Base-by-base conservation (phyloP, 2,329 filamentous ascomycete species). In the Colletotrichum euphorbiae region DNA sequence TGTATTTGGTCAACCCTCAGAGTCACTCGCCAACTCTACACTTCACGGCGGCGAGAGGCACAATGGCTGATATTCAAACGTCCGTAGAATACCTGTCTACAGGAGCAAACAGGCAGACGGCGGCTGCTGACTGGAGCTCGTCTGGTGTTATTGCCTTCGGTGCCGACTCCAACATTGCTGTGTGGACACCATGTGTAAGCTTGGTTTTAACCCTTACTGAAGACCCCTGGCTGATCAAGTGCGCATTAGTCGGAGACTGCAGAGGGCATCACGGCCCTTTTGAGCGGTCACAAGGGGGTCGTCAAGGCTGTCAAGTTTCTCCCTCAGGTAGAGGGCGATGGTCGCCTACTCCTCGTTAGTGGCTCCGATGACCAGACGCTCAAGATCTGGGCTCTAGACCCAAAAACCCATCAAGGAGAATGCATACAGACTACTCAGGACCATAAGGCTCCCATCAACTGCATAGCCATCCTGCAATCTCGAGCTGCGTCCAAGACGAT, bases 51-150 rank as follows among this genome's bases (percentile, higher is more conserved):
- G 51, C 15, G 33, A 38, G 48, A 28, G 31, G 59, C 40, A 71
- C 33, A 12, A 77, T 75, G 76, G 61, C 65, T 6, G 72, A 70
- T 50, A 54, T 67, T 33, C 67, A 62, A 1, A 72, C 83, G 31
- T 78, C 78, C 31, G 75, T 82, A 71, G 80, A 84, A 70, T 89
- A 89, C 72, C 78, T 96, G 72, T 90, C 93, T 52, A 89, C 91
- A 70, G 96, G 96, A 69, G 95, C 93, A 52, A 99, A 98, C 79
- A 87, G 95, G 74, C 93, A 98, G 75, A 92, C 95, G 17, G 90
- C 91, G 15, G 92, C 93, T 31, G 94, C 95, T 31, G 95, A 98
- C 81, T 99, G 96, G 96, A 89, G 92, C 76, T 76, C 80, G 19
- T 81, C 85, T 71, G 92, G 91, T 9, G 77, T 94, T 50, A 84